Conservation (phyloP, 805 yeast genomes). For the Tetrapisispora arboricola region DNA sequence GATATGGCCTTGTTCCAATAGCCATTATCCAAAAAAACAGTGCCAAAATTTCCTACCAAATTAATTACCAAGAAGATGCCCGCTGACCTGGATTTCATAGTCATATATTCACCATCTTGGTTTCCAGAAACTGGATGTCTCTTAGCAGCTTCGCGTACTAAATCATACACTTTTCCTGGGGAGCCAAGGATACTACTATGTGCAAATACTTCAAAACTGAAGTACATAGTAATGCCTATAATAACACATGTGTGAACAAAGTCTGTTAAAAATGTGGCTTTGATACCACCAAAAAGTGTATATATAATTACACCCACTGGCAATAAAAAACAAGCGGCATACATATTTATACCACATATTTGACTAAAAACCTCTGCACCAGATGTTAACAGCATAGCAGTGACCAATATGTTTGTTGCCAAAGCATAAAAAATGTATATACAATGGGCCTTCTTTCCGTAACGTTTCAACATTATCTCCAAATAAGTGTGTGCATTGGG, state of each 20-base stretch:
- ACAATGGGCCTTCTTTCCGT: constrained; percentile 65
- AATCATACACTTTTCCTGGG: constrained; percentile 71
- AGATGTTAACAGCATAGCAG: constrained; percentile 86
- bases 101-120: constrained; percentile 76
- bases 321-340: constrained; percentile 71
- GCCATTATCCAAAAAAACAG: constrained; percentile 78
- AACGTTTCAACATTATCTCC: constrained; percentile 73
- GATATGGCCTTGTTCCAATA: constrained; percentile 88
- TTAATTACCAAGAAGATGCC: constrained; percentile 86
- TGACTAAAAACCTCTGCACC: constrained; percentile 76
- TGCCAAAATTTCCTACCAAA: constrained; percentile 82
- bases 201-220: constrained; percentile 72
- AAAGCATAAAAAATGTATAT: constrained; percentile 70
- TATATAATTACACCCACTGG: constrained; percentile 73
- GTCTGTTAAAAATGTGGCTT: constrained; percentile 74
- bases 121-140: constrained; percentile 66
- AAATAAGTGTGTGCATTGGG: constrained; percentile 88
- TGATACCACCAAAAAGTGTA: constrained; percentile 73
- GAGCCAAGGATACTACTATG: constrained; percentile 65
- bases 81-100: constrained; percentile 77
- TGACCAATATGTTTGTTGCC: constrained; percentile 80
- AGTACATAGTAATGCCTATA: constrained; percentile 65
- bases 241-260: constrained; percentile 74
- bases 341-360: constrained; percentile 73
- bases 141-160: constrained; percentile 49